phyloP scores from a whole-genome alignment of 2,329 filamentous ascomycete species.

The Neonectria faginata region DNA sequence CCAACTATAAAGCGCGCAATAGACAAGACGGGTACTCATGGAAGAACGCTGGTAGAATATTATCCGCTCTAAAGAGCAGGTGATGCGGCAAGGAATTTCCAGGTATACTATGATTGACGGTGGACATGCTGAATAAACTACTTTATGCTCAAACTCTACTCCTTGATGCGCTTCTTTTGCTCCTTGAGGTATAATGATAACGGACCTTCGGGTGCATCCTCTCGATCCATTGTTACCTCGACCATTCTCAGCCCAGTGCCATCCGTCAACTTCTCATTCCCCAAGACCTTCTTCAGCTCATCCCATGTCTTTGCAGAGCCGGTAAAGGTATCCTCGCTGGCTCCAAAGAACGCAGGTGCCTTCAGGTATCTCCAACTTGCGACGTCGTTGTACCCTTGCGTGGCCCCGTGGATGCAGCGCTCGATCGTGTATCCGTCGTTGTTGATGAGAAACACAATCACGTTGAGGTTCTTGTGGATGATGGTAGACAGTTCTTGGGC shows the following conservation, averaged over 20 bases:
- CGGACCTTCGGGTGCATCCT: constrained; percentile 38
- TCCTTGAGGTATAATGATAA: background rate
- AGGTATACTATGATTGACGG: background rate
- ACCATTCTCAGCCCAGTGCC: constrained; percentile 49
- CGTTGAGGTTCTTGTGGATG: constrained; percentile 63
- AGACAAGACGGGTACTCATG: background rate
- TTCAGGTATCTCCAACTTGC: constrained; percentile 64
- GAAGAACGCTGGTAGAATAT: background rate
- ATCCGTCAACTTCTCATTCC: constrained; percentile 31
- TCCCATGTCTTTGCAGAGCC: constrained; percentile 56
- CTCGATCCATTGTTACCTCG: constrained; percentile 48
- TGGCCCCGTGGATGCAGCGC: constrained; percentile 66
- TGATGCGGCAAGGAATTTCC: background rate
- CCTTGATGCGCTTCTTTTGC: background rate
- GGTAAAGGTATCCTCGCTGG: constrained; percentile 54
- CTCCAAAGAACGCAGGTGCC: constrained; percentile 62
- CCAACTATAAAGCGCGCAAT: background rate
- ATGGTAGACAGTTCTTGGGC: constrained; percentile 75
- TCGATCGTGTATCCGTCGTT: constrained; percentile 72
- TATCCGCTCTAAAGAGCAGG: background rate
- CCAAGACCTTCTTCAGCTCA: constrained; percentile 55
- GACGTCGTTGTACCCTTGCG: constrained; percentile 66
- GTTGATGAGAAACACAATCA: constrained; percentile 66
- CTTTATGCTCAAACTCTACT: background rate
- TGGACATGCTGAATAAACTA: background rate